Percentiles rank a stretch among this genome's conserved stretches.
Evolutionary conservation across 2,329 filamentous ascomycete genomes (phyloP).

Genomic region (Exophiala viscosa): DNA sequence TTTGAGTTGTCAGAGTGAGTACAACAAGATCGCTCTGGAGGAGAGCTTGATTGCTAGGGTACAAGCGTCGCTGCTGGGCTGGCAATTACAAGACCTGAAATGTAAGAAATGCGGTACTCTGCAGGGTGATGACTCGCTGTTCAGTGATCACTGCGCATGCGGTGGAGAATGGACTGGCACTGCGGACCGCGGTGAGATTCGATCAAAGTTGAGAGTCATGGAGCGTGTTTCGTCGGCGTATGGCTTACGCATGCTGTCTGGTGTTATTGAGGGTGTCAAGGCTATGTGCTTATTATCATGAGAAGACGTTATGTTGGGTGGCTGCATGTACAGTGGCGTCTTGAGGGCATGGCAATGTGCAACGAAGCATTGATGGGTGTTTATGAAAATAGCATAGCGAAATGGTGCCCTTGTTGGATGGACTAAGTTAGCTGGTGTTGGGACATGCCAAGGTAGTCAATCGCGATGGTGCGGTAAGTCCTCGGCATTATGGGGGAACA

Average conservation of each 20-base stretch:
- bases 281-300: constrained; percentile 35
- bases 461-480: too few species aligned
- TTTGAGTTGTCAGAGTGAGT: constrained; percentile 68
- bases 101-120: constrained; percentile 64
- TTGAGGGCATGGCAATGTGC: too few species aligned
- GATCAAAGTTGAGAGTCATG: constrained; percentile 65
- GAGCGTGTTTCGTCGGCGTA: constrained; percentile 73
- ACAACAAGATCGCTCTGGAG: constrained; percentile 76
- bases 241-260: constrained; percentile 73
- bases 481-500: too few species aligned
- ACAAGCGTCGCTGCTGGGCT: constrained; percentile 70
- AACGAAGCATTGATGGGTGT: neutral
- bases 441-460: too few species aligned
- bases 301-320: neutral
- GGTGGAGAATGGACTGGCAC: constrained; percentile 78
- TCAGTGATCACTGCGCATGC: constrained; percentile 95
- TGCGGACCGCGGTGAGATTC: constrained; percentile 63
- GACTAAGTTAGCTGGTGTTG: too few species aligned
- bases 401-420: too few species aligned
- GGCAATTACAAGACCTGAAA: constrained; percentile 86
- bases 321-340: too few species aligned
- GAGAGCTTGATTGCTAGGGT: constrained; percentile 75
- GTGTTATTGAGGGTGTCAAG: constrained; percentile 65
- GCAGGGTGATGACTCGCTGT: constrained; percentile 69
- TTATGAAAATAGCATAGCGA: too few species aligned